These are phyloP conservation scores for Rutstroemia sp. DNA, from an alignment of 2,329 filamentous ascomycete species.

Conservation along the genomic window DNA sequence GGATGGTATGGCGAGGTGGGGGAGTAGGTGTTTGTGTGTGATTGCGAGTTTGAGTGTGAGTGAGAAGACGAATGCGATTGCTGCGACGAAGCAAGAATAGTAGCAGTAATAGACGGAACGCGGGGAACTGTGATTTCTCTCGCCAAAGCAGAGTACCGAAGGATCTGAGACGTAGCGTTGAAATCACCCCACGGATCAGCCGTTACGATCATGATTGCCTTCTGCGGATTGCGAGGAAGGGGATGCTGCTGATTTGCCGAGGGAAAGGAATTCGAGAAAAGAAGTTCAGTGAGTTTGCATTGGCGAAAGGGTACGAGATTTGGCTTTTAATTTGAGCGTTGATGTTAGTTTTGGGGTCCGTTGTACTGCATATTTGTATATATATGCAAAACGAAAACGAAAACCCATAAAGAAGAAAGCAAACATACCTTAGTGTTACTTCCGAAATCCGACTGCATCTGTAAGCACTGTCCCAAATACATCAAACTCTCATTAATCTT, in stretches of 20 bases:
- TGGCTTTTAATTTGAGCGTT: constrained; percentile 38
- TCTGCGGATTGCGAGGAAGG: constrained; percentile 58
- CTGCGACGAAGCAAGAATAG: constrained; percentile 39
- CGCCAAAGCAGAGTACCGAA: constrained; percentile 88
- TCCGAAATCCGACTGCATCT: constrained; percentile 81
- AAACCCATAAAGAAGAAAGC: neutral
- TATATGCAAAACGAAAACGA: too few relatives aligned
- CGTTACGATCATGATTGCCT: constrained; percentile 91
- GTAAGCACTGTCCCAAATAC: constrained; percentile 94
- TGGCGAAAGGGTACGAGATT: constrained; percentile 72
- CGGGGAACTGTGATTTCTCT: constrained; percentile 88
- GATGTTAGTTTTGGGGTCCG: constrained; percentile 6
- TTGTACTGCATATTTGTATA: neutral
- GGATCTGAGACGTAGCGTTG: constrained; percentile 92
- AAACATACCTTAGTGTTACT: constrained; percentile 61
- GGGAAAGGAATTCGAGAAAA: constrained; percentile 83
- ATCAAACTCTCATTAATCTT: constrained; percentile 99
- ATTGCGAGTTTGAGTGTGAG: neutral
- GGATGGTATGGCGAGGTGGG: constrained; percentile 20
- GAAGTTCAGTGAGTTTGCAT: constrained; percentile 76
- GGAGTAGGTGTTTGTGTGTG: constrained; percentile 8
- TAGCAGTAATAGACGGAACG: constrained; percentile 72
- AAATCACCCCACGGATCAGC: constrained; percentile 90
- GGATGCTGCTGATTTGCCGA: neutral
- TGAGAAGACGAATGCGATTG: neutral